Conservation (phyloP, 2,329 filamentous ascomycete species). For the Venturia pyrina region DNA sequence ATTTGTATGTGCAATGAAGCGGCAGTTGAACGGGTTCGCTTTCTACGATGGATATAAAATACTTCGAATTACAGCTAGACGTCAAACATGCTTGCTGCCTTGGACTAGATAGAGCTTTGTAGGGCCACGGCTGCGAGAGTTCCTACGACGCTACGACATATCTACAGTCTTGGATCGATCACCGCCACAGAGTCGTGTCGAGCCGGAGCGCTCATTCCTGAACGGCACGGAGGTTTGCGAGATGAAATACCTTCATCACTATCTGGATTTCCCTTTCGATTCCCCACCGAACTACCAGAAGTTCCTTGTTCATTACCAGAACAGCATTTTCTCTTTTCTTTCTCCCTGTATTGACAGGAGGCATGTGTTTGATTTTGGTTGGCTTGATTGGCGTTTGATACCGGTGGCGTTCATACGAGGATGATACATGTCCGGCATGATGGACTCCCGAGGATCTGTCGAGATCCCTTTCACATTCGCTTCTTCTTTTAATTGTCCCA, state of each 20-base stretch:
- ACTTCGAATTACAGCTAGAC: background rate
- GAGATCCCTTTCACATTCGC: background rate
- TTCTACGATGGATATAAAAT: background rate
- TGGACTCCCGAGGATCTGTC: background rate
- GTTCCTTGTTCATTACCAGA: background rate
- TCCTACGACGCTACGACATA: background rate
- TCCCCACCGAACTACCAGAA: conserved; percentile 2
- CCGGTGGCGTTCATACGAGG: background rate
- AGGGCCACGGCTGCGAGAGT: background rate
- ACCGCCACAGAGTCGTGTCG: conserved; percentile 1
- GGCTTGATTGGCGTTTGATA: conserved; percentile 4
- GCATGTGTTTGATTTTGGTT: background rate
- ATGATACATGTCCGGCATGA: background rate
- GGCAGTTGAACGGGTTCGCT: background rate
- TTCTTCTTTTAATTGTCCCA: background rate
- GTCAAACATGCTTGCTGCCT: background rate
- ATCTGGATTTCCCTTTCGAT: conserved; percentile 1
- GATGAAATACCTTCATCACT: background rate
- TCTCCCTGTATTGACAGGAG: background rate
- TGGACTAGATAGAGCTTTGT: background rate
- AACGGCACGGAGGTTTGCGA: background rate
- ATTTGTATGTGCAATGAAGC: conserved; percentile 49
- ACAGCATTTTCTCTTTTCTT: conserved; percentile 1
- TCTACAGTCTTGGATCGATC: background rate
- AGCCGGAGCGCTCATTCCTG: background rate